Conservation (phyloP, 768 basidiomycete genomes). For the Porphyrellus cyaneotinctus region DNA sequence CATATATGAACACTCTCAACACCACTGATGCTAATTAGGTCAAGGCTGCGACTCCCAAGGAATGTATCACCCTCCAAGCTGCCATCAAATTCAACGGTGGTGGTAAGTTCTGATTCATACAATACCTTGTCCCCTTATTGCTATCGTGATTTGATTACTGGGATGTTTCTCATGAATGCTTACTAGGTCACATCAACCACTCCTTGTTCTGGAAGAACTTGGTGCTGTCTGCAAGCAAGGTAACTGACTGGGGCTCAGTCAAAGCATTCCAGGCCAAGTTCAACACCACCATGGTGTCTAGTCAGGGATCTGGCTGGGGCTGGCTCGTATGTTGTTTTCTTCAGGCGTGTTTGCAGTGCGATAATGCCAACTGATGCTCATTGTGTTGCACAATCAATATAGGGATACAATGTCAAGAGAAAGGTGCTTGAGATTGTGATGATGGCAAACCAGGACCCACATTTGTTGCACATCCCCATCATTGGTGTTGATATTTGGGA, state of each 20-base stretch:
- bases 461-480: constrained; percentile 70
- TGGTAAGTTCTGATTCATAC: constrained; percentile 49
- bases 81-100: constrained; percentile 97
- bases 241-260: constrained; percentile 58
- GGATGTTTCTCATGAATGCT: not conserved
- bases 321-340: constrained; percentile 70
- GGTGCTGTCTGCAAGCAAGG: constrained; percentile 45
- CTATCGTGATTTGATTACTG: constrained; percentile 7
- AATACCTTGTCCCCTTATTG: constrained; percentile 1
- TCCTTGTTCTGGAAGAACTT: constrained; percentile 97
- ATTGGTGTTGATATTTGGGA: constrained; percentile 96
- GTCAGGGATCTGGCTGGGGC: constrained; percentile 95
- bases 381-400: not conserved
- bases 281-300: constrained; percentile 77
- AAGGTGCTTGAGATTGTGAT: constrained; percentile 82
- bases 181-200: constrained; percentile 83
- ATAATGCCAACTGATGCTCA: not conserved
- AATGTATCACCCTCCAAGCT: constrained; percentile 82
- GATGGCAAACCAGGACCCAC: constrained; percentile 95
- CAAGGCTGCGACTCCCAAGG: constrained; percentile 63
- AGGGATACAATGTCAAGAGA: constrained; percentile 67
- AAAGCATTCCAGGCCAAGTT: constrained; percentile 75
- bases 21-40: constrained; percentile 78
- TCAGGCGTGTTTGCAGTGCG: not conserved
- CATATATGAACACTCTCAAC: constrained; percentile 90